phyloP scores from a whole-genome alignment of 1,284 basidiomycete genomes.

The Boletellus deceptivus region DNA sequence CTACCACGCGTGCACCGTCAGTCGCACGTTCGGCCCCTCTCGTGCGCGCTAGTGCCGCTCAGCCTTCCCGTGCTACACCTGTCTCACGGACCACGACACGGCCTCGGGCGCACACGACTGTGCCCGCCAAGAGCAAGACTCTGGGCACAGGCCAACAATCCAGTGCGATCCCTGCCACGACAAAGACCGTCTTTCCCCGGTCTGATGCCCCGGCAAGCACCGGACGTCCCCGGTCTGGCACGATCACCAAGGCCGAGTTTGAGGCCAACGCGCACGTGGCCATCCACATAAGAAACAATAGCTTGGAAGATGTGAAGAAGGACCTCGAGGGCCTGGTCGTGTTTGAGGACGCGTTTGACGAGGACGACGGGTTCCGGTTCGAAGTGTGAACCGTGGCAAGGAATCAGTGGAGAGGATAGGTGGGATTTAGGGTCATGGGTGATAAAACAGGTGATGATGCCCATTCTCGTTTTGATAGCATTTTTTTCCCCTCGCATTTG shows the following conservation, averaged over 20 bases:
- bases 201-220: neutral
- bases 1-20: slow-evolving; percentile 20
- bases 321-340: slow-evolving; percentile 32
- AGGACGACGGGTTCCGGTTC: slow-evolving; percentile 29
- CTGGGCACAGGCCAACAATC: neutral
- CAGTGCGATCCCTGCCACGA: neutral
- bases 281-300: slow-evolving; percentile 18
- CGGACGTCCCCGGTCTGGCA: slow-evolving; percentile 24
- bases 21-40: slow-evolving; percentile 18
- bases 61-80: slow-evolving; percentile 9
- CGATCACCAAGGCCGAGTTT: slow-evolving; percentile 28
- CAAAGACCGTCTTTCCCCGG: neutral
- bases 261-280: slow-evolving; percentile 24
- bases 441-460: neutral
- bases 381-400: slow-evolving; percentile 16
- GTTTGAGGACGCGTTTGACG: slow-evolving; percentile 29
- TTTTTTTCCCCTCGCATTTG: slow-evolving; percentile 14
- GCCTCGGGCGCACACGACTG: slow-evolving; percentile 6
- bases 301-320: slow-evolving; percentile 32
- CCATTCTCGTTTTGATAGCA: slow-evolving; percentile 5
- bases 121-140: slow-evolving; percentile 8
- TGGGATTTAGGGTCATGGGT: neutral
- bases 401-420: too few relatives aligned
- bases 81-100: slow-evolving; percentile 11
- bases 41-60: slow-evolving; percentile 1